Conservation (phyloP, 305 asterid genomes). For the Plantago coronopus region DNA sequence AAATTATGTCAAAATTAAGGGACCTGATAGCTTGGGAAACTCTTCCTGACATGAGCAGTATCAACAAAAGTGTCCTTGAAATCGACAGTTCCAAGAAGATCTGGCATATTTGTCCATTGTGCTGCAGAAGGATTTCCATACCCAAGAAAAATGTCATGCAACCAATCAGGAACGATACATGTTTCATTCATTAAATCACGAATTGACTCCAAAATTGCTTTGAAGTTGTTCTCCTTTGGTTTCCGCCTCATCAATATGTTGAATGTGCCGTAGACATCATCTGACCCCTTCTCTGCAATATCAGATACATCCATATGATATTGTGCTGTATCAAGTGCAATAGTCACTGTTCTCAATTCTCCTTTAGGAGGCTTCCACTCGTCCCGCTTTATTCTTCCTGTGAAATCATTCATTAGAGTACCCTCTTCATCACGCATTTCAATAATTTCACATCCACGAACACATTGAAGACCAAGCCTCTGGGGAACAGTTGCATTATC, state of each 20-base stretch:
- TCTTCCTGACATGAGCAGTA: conserved; percentile 73
- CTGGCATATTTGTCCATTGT: conserved; percentile 90
- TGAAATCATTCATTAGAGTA: conserved; percentile 91
- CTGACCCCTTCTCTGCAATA: conserved; percentile 89
- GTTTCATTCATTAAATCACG: conserved; percentile 99
- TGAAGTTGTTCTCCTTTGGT: conserved; percentile 97
- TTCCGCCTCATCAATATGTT: conserved; percentile 94
- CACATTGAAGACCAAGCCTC: conserved; percentile 91
- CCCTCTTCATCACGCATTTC: conserved; percentile 98
- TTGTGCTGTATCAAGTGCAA: conserved; percentile 96
- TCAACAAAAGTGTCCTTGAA: conserved; percentile 92
- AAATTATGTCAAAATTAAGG: not conserved
- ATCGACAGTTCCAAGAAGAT: conserved; percentile 78
- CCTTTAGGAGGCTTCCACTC: conserved; percentile 99
- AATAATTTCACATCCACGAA: conserved; percentile 94
- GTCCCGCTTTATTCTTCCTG: conserved; percentile 91
- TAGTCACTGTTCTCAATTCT: conserved; percentile 81
- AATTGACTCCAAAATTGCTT: conserved; percentile 95
- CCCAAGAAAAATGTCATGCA: conserved; percentile 95
- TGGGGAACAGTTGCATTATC: conserved; percentile 81
- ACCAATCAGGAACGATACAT: conserved; percentile 96
- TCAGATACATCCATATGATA: conserved; percentile 95
- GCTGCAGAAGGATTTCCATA: conserved; percentile 98
- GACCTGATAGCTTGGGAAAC: conserved; percentile 89
- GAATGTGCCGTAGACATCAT: conserved; percentile 80